phyloP scores from a whole-genome alignment of 768 basidiomycete species.

The Suillus discolor region DNA sequence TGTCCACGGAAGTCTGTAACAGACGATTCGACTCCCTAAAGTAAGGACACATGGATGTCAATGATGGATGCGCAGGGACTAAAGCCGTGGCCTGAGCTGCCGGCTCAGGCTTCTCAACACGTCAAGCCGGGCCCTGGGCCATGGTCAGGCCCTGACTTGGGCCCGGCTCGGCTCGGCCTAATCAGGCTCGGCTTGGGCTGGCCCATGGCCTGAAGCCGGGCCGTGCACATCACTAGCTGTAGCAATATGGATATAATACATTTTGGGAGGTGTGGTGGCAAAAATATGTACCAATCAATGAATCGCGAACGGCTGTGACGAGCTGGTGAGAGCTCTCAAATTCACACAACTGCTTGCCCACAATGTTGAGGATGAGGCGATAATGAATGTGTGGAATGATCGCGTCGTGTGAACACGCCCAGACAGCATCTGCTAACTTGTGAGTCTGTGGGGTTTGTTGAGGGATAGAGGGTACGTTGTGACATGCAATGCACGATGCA shows the following conservation, averaged over 20 bases:
- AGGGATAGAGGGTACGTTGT: neutral
- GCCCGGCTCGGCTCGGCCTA: no score
- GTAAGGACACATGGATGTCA: no score
- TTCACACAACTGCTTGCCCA: neutral
- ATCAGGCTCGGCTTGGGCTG: no score
- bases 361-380: neutral
- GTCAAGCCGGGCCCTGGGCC: no score
- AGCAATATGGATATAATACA: neutral
- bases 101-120: no score
- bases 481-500: conserved; percentile 17
- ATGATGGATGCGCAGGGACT: no score
- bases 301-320: neutral
- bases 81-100: no score
- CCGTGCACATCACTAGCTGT: no score
- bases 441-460: neutral
- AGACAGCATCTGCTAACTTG: neutral
- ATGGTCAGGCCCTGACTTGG: no score
- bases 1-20: no score
- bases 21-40: no score
- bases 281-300: conserved; percentile 5
- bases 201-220: no score
- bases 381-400: neutral
- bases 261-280: neutral
- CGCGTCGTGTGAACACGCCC: neutral
- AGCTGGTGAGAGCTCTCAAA: neutral